Evolutionary conservation across 495 filamentous ascomycete species (phyloP), one percentile per base, ranked within the genome.

Genomic region (Umbilicaria muhlenbergii): DNA sequence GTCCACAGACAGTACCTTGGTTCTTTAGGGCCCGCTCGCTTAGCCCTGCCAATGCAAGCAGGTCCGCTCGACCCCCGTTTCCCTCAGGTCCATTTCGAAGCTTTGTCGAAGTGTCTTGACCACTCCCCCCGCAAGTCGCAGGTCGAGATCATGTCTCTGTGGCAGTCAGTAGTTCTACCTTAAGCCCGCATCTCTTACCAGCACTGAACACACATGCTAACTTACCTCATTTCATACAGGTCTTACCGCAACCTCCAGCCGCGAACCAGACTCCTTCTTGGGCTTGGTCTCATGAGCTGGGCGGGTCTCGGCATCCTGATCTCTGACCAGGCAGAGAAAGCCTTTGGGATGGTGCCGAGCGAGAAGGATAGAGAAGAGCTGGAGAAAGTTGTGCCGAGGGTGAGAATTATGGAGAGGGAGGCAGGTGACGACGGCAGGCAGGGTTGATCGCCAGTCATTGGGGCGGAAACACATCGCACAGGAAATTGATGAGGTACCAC

Each of bases 231-330:
- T 28, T 3, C 6, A 8, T 6, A 3, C 51, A 78, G 74, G 50
- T 73, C 67, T 51, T 85, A 83, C 61, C 68, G 63, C 49, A 62
- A 57, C 45, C 72, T 84, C 39, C 48, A 67, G 28, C 72, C 77
- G 3, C 70, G 71, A 51, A 78, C 78, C 5, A 73, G 79, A 37
- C 61, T 78, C 41, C 52, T 78, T 21, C 64, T 84, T 56, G 80
- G 82, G 41, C 44, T 74, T 42, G 77, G 77, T 49, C 57, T 81
- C 33, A 76, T 85, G 56, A 71, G 67, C 24, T 85, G 77, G 64
- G 76, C 76, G 0, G 58, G 57, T n/a, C 56, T 76, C 32, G 79
- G 75, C 11, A 61, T 83, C 13, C 66, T 66, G 49, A 53, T 72
- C 3, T 67, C 71, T n/a, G 68, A 80, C 33, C 64, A 67, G 40